Evolutionary conservation across 495 filamentous ascomycete genomes (phyloP).

Genomic region (Penicillium salamii): DNA sequence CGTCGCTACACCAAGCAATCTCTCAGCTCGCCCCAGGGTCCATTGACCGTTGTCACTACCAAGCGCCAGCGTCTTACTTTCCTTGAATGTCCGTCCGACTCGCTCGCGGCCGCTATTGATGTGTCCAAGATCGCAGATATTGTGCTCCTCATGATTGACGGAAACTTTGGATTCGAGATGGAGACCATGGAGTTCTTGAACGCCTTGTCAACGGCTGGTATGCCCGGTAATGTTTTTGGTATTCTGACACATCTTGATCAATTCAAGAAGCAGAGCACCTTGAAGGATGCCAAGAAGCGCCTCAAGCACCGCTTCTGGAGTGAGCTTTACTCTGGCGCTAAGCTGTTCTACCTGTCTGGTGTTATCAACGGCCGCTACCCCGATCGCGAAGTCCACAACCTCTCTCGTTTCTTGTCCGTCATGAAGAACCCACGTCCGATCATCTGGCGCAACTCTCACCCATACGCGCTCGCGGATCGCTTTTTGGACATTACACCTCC

Average conservation of each 20-base stretch:
- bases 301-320: conserved; percentile 95
- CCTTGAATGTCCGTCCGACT: conserved; percentile 92
- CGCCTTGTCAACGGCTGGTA: conserved; percentile 80
- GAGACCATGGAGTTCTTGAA: conserved; percentile 99
- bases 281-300: conserved; percentile 90
- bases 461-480: conserved; percentile 88
- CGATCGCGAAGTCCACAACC: conserved; percentile 92
- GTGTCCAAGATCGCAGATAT: conserved; percentile 95
- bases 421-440: conserved; percentile 98
- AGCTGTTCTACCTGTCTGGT: conserved; percentile 92
- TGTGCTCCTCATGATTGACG: conserved; percentile 94
- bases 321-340: conserved; percentile 93
- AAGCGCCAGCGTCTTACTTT: conserved; percentile 92
- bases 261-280: conserved; percentile 85
- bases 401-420: conserved; percentile 89
- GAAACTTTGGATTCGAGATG: conserved; percentile 99
- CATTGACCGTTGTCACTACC: conserved; percentile 91
- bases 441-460: conserved; percentile 95
- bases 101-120: conserved; percentile 90
- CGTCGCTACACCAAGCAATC: conserved; percentile 94
- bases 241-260: conserved; percentile 95
- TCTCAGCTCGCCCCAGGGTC: conserved; percentile 81
- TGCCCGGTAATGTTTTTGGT: conserved; percentile 98
- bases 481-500: conserved; percentile 94
- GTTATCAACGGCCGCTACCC: conserved; percentile 96